These are phyloP conservation scores for Picocystis sp. DNA, from an alignment of 163 green algal genomes.

Conservation along the genomic window DNA sequence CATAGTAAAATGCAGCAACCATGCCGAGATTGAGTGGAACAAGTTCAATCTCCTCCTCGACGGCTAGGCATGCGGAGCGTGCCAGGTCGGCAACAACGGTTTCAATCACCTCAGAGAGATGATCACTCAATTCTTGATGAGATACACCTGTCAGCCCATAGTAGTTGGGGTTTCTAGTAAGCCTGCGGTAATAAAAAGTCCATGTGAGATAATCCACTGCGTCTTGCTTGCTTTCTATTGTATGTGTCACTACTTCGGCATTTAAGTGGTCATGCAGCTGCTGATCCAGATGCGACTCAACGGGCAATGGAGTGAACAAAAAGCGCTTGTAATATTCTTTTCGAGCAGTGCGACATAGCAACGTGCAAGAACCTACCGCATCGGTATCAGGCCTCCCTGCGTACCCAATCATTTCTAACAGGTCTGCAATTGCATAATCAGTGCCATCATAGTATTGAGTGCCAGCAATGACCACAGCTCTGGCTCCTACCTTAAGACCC, in stretches of 20 bases:
- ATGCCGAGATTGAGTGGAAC: slow-evolving; percentile 92
- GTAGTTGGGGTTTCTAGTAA: slow-evolving; percentile 97
- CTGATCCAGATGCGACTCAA: slow-evolving; percentile 91
- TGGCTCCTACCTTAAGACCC: slow-evolving; percentile 40
- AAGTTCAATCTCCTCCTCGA: slow-evolving; percentile 82
- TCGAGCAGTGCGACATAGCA: slow-evolving; percentile 29
- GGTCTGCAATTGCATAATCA: slow-evolving; percentile 93
- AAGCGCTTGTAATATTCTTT: slow-evolving; percentile 99
- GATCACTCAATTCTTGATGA: slow-evolving; percentile 89
- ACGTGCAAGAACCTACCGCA: slow-evolving; percentile 20
- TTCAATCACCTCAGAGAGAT: slow-evolving; percentile 93
- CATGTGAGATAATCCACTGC: slow-evolving; percentile 98
- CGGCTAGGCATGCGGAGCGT: slow-evolving; percentile 29
- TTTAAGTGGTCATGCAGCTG: slow-evolving; percentile 84
- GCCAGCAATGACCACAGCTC: slow-evolving; percentile 80
- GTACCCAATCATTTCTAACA: slow-evolving; percentile 88
- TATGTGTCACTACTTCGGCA: slow-evolving; percentile 59
- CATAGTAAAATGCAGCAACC: slow-evolving; percentile 95
- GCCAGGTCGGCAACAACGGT: slow-evolving; percentile 70
- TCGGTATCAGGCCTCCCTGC: slow-evolving; percentile 47
- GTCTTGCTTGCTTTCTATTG: slow-evolving; percentile 92
- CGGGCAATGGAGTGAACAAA: slow-evolving; percentile 85
- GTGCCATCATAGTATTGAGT: slow-evolving; percentile 83
- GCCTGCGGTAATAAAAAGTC: slow-evolving; percentile 91
- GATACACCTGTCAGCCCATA: slow-evolving; percentile 72